These are phyloP conservation scores for Russula virescens DNA, from an alignment of 768 basidiomycete species.

Conservation along the genomic window DNA sequence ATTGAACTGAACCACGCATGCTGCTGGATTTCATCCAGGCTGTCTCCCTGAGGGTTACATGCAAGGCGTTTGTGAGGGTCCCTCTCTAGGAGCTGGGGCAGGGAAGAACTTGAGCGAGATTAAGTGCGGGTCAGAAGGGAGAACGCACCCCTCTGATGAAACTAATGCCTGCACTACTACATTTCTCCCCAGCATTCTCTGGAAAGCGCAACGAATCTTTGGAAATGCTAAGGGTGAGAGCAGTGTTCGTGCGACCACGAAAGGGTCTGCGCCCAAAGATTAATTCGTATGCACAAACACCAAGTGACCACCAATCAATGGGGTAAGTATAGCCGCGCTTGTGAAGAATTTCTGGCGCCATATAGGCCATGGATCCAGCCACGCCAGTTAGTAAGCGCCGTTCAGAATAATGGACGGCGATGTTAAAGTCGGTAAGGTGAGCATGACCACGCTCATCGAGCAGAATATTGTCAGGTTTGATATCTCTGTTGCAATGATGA, in stretches of 20 bases:
- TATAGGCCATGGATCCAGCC: slow-evolving; percentile 98
- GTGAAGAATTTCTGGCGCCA: slow-evolving; percentile 89
- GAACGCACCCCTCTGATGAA: slow-evolving; percentile 63
- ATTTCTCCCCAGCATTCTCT: slow-evolving; percentile 78
- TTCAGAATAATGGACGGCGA: slow-evolving; percentile 93
- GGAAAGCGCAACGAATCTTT: slow-evolving; percentile 87
- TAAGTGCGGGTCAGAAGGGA: neutral
- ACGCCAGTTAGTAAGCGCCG: slow-evolving; percentile 80
- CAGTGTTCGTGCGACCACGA: slow-evolving; percentile 88
- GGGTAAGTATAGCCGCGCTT: slow-evolving; percentile 93
- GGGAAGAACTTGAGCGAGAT: neutral
- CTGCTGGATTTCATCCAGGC: slow-evolving; percentile 67
- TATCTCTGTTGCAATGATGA: slow-evolving; percentile 49
- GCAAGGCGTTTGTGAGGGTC: slow-evolving; percentile 78
- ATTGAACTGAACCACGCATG: slow-evolving; percentile 87
- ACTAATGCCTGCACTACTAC: slow-evolving; percentile 69
- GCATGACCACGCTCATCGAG: slow-evolving; percentile 94
- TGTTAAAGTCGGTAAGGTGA: slow-evolving; percentile 97
- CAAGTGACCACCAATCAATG: slow-evolving; percentile 97
- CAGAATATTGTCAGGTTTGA: slow-evolving; percentile 97
- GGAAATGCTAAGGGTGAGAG: slow-evolving; percentile 87
- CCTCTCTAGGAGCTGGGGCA: slow-evolving; percentile 74
- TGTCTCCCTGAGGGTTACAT: slow-evolving; percentile 74
- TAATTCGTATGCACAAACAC: slow-evolving; percentile 88
- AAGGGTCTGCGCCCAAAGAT: slow-evolving; percentile 90